Evolutionary conservation across 1,284 basidiomycete species (phyloP).

Genomic region (Leccinum insigne): DNA sequence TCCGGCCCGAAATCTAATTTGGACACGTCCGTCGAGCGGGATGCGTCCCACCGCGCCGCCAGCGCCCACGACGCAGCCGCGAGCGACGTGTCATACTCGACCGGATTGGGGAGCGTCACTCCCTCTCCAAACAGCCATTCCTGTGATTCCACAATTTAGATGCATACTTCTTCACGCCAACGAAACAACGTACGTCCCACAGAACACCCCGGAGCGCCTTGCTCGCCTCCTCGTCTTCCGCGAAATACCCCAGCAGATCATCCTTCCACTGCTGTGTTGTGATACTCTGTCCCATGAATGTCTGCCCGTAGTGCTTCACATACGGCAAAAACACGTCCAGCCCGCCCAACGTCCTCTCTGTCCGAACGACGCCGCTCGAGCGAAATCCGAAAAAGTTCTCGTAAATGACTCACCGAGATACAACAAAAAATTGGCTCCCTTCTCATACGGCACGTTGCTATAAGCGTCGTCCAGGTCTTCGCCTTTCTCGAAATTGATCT

Average conservation of each 20-base stretch:
- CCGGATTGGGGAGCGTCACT: conserved; percentile 71
- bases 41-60: conserved; percentile 75
- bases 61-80: conserved; percentile 72
- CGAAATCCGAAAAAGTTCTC: background rate
- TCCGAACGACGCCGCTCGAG: background rate
- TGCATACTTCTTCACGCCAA: background rate
- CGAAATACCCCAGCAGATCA: conserved; percentile 84
- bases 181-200: conserved; percentile 62
- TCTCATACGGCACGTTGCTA: conserved; percentile 71
- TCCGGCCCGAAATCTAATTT: conserved; percentile 48
- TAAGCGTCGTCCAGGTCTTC: conserved; percentile 90
- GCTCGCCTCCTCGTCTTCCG: conserved; percentile 55
- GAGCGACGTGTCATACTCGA: conserved; percentile 84
- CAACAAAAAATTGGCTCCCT: conserved; percentile 73
- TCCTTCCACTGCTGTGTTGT: conserved; percentile 88
- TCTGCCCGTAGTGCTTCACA: conserved; percentile 77
- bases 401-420: conserved; percentile 49
- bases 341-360: conserved; percentile 84
- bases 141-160: conserved; percentile 19
- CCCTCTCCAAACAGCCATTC: conserved; percentile 91
- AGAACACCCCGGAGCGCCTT: conserved; percentile 74
- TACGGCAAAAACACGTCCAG: conserved; percentile 86
- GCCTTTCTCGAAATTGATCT: conserved; percentile 82
- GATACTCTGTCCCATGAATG: conserved; percentile 82
- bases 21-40: conserved; percentile 50